Percentiles rank a stretch among this genome's conserved stretches.
phyloP scores from a whole-genome alignment of 2,329 filamentous ascomycete species.

The Berkeleyomyces basicola region DNA sequence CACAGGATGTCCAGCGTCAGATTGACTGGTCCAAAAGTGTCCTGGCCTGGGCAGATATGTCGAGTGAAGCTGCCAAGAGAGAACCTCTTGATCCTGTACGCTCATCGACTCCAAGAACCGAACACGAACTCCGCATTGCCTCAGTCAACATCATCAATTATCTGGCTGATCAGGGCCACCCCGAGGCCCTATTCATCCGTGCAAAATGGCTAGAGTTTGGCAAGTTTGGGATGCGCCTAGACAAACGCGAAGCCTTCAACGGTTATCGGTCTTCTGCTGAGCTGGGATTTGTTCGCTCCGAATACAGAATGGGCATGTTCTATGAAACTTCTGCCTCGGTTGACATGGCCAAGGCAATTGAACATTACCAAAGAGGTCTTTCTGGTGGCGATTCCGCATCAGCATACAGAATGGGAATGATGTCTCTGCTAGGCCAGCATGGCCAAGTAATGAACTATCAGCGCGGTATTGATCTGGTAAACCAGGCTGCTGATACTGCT shows the following conservation, averaged over 20 bases:
- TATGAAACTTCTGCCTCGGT: conserved; percentile 90
- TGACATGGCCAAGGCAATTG: conserved; percentile 76
- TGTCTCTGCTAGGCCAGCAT: conserved; percentile 87
- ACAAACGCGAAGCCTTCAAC: conserved; percentile 87
- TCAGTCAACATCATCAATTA: conserved; percentile 86
- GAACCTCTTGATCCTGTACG: conserved; percentile 38
- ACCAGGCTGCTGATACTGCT: conserved; percentile 64
- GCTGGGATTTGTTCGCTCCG: conserved; percentile 70
- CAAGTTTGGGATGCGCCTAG: conserved; percentile 75
- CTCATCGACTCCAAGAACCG: conserved; percentile 65
- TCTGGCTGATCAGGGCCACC: conserved; percentile 78
- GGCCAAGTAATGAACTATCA: conserved; percentile 70
- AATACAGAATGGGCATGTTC: conserved; percentile 97
- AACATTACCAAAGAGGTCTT: conserved; percentile 75
- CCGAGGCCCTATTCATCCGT: conserved; percentile 83
- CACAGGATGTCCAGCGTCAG: conserved; percentile 91
- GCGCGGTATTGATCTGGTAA: conserved; percentile 66
- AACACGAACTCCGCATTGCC: conserved; percentile 76
- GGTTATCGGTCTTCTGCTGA: conserved; percentile 77
- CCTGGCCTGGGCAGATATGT: conserved; percentile 72
- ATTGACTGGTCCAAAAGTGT: conserved; percentile 92
- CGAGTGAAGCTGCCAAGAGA: conserved; percentile 58
- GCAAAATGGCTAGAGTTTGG: conserved; percentile 98
- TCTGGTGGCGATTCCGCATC: conserved; percentile 74
- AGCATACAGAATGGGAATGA: conserved; percentile 81